Conservation (phyloP, 2,329 filamentous ascomycete species). For the Claviceps maximensis region DNA sequence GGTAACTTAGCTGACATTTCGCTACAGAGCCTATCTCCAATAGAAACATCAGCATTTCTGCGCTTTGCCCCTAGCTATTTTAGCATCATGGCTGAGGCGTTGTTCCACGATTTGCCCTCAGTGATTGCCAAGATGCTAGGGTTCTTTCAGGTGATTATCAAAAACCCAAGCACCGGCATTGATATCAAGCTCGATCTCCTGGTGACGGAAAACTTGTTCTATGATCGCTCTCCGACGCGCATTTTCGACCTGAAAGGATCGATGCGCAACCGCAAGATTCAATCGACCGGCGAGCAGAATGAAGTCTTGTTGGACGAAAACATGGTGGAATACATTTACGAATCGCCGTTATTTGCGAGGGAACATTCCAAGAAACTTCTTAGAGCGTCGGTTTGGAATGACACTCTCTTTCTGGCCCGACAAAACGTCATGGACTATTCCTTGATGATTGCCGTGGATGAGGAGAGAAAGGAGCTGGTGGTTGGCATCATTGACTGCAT, state of each 20-base stretch:
- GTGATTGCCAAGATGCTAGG: slow-evolving; percentile 99
- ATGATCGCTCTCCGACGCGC: slow-evolving; percentile 78
- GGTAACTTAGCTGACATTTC: slow-evolving; percentile 7
- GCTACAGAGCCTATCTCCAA: slow-evolving; percentile 60
- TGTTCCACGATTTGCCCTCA: slow-evolving; percentile 89
- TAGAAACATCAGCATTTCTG: slow-evolving; percentile 88
- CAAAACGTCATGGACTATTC: slow-evolving; percentile 99
- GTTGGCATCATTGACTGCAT: slow-evolving; percentile 99
- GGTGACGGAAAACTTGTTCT: slow-evolving; percentile 96
- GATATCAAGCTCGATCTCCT: slow-evolving; percentile 92
- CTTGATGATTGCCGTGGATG: slow-evolving; percentile 95
- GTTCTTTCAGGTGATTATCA: slow-evolving; percentile 95
- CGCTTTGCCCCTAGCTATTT: slow-evolving; percentile 96
- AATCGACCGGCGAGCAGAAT: slow-evolving; percentile 88
- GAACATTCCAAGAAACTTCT: slow-evolving; percentile 94
- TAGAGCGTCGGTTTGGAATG: slow-evolving; percentile 87
- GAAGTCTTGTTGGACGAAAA: slow-evolving; percentile 96
- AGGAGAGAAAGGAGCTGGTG: slow-evolving; percentile 76
- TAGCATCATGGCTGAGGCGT: slow-evolving; percentile 86
- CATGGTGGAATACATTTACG: slow-evolving; percentile 98
- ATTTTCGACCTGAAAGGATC: slow-evolving; percentile 95
- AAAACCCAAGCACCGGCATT: slow-evolving; percentile 79
- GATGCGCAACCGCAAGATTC: slow-evolving; percentile 96
- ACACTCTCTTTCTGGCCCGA: slow-evolving; percentile 84
- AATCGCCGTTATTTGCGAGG: slow-evolving; percentile 85